Conservation (phyloP, 1,139 yeast species). For the Magnusiomyces starmeri region DNA sequence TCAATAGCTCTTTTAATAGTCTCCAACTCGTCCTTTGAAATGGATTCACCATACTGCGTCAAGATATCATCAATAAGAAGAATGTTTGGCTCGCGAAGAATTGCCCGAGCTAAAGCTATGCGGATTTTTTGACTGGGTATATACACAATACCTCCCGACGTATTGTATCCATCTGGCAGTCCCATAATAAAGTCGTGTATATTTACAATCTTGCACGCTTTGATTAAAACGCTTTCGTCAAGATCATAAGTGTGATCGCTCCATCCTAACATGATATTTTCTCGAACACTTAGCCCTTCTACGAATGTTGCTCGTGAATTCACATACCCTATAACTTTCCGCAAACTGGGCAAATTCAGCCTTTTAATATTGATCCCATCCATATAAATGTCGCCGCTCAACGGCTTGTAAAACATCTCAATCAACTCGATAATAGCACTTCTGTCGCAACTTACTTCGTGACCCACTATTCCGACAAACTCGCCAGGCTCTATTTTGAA, state of each 20-base stretch:
- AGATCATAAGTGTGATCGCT: constrained; percentile 40
- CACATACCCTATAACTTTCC: constrained; percentile 44
- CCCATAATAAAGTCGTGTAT: constrained; percentile 68
- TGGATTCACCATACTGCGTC: neutral
- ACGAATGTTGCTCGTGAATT: constrained; percentile 7
- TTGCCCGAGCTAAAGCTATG: constrained; percentile 68
- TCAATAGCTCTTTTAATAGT: constrained; percentile 52
- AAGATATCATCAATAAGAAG: constrained; percentile 52
- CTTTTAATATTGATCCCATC: constrained; percentile 66
- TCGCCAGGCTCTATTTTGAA: constrained; percentile 69
- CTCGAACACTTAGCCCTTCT: constrained; percentile 57
- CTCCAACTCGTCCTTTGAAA: constrained; percentile 6
- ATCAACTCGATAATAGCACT: constrained; percentile 78
- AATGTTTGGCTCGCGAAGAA: constrained; percentile 63
- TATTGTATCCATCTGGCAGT: constrained; percentile 77
- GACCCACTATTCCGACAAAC: constrained; percentile 87
- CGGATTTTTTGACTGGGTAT: constrained; percentile 30
- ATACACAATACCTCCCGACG: constrained; percentile 44
- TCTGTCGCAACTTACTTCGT: constrained; percentile 82
- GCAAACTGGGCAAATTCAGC: constrained; percentile 60
- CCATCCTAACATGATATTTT: constrained; percentile 64
- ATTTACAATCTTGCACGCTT: constrained; percentile 70
- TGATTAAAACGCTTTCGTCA: constrained; percentile 49
- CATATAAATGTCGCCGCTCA: constrained; percentile 55
- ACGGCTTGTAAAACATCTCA: constrained; percentile 73